Percentiles rank a stretch among this genome's conserved stretches.
Conservation (phyloP, 192 early-diverging fungal species). For the Backusella tarrabulga region DNA sequence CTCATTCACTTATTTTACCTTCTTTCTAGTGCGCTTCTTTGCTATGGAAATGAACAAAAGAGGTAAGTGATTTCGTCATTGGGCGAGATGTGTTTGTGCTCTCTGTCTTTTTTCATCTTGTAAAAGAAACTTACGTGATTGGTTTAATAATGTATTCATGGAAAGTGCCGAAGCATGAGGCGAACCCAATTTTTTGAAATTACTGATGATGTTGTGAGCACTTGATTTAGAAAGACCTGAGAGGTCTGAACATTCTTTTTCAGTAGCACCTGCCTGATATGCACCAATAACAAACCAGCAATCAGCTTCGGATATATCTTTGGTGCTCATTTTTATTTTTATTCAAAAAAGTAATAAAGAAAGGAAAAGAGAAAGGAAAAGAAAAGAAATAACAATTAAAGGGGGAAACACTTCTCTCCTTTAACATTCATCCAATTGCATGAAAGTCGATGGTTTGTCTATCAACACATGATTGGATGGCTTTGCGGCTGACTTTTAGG, state of each 20-base stretch:
- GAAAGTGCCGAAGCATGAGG: constrained; percentile 15
- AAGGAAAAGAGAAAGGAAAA: neutral
- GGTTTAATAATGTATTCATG: neutral
- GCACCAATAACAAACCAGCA: constrained; percentile 32
- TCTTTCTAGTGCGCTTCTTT: neutral
- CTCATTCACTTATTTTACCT: neutral
- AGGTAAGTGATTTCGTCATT: neutral
- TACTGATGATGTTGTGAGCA: constrained; percentile 24
- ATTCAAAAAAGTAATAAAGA: neutral
- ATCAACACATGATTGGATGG: neutral
- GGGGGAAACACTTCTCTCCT: neutral
- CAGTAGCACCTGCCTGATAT: constrained; percentile 31
- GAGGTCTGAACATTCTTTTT: constrained; percentile 21
- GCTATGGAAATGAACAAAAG: neutral
- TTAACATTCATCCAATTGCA: neutral
- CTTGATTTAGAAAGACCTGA: constrained; percentile 27
- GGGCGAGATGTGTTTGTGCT: neutral
- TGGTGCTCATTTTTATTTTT: neutral
- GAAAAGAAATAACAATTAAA: neutral
- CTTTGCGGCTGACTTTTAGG: neutral
- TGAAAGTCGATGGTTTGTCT: neutral
- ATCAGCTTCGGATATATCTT: constrained; percentile 24
- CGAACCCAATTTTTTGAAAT: constrained; percentile 24
- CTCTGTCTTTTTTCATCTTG: neutral
- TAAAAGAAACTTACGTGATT: neutral